These are phyloP conservation scores for Atalantia buxifolia DNA, from an alignment of 345 rosid genomes.

Conservation along the genomic window DNA sequence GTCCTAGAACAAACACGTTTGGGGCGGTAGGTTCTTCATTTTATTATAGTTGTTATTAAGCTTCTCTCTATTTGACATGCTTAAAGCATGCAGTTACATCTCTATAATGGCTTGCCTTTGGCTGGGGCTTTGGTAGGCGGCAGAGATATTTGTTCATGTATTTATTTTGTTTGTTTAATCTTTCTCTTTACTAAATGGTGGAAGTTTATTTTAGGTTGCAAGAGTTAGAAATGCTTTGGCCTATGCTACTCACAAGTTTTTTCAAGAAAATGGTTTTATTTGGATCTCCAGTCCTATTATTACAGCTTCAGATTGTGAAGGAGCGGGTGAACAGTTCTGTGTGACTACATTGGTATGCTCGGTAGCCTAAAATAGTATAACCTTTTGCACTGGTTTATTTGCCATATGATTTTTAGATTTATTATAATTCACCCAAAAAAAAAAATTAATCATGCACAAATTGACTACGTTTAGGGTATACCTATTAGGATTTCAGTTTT, in stretches of 20 bases:
- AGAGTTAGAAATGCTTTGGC: slow-evolving; percentile 95
- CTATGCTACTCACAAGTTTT: slow-evolving; percentile 90
- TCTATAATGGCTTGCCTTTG: not conserved
- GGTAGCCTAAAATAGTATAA: slow-evolving; percentile 6
- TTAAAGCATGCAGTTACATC: not conserved
- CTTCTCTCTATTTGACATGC: not conserved
- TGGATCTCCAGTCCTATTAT: slow-evolving; percentile 98
- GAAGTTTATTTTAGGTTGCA: slow-evolving; percentile 57
- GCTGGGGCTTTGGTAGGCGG: not conserved
- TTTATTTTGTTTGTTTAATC: not conserved
- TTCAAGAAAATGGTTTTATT: slow-evolving; percentile 90
- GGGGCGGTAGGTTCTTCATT: slow-evolving; percentile 64
- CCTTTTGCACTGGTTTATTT: not conserved
- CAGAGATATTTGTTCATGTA: not conserved
- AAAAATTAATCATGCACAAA: not conserved
- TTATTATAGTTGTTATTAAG: not conserved
- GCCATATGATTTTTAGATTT: not conserved
- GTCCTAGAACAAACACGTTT: slow-evolving; percentile 95
- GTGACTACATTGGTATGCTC: slow-evolving; percentile 89
- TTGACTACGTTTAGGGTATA: not conserved
- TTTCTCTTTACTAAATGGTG: slow-evolving; percentile 13
- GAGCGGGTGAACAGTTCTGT: slow-evolving; percentile 98
- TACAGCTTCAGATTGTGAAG: slow-evolving; percentile 96
- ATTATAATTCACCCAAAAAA: not conserved
- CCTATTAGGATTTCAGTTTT: not conserved